Conservation (phyloP, 1,284 basidiomycete genomes). For the Anthracocystis setariae region DNA sequence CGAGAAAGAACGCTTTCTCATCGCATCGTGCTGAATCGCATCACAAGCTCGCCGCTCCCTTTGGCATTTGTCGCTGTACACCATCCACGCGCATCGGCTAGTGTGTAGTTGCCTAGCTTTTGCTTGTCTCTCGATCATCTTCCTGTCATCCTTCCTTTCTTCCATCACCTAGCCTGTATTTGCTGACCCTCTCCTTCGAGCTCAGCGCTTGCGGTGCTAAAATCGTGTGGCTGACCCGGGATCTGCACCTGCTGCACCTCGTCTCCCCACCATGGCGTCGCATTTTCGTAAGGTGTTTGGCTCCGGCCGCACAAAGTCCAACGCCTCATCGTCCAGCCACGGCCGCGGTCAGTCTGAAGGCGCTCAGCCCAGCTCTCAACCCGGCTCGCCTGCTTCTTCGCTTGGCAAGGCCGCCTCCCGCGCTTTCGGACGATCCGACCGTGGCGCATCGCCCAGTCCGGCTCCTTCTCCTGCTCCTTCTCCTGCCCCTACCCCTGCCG, state of each 20-base stretch:
- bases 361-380: conserved; percentile 22
- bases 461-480: conserved; percentile 21
- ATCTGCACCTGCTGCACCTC: conserved; percentile 9
- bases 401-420: conserved; percentile 32
- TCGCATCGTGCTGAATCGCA: not conserved
- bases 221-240: conserved; percentile 15
- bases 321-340: conserved; percentile 29
- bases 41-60: not conserved
- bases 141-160: conserved; percentile 26
- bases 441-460: conserved; percentile 31
- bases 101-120: not conserved
- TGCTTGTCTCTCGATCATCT: not conserved
- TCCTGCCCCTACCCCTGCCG: conserved; percentile 25
- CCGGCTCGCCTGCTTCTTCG: conserved; percentile 34
- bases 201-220: not conserved
- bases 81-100: conserved; percentile 10
- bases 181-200: conserved; percentile 3
- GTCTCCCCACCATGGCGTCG: conserved; percentile 35
- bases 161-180: conserved; percentile 28
- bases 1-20: conserved; percentile 7
- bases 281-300: conserved; percentile 51
- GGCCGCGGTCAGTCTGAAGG: conserved; percentile 31
- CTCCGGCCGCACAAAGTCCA: conserved; percentile 49
- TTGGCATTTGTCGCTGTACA: conserved; percentile 1
- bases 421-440: conserved; percentile 37